These are phyloP conservation scores for Rhododendron ferrugineum DNA, from an alignment of 148 eudicot species.

Conservation along the genomic window DNA sequence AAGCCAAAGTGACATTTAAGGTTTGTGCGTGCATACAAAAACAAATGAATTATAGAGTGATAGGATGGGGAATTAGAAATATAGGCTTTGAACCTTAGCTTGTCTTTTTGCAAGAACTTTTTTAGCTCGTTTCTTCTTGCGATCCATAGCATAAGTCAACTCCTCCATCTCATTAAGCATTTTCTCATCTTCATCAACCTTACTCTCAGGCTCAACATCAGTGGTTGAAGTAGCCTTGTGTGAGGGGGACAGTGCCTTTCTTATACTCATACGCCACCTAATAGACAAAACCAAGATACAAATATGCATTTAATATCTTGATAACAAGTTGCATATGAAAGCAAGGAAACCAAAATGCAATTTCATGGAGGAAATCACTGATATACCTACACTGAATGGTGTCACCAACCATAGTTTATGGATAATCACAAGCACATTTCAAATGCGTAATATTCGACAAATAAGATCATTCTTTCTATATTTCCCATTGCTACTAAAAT, in stretches of 20 bases:
- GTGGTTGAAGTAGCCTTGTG: constrained; percentile 26
- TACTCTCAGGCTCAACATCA: constrained; percentile 27
- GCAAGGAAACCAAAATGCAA: background rate
- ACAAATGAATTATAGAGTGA: background rate
- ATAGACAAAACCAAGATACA: constrained; percentile 1
- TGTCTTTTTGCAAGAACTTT: constrained; percentile 61
- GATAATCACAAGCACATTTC: background rate
- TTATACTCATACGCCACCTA: constrained; percentile 78
- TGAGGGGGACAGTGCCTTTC: constrained; percentile 59
- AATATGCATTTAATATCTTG: background rate
- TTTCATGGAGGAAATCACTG: background rate
- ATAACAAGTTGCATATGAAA: background rate
- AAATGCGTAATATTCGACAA: background rate
- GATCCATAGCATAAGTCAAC: constrained; percentile 60
- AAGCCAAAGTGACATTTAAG: background rate
- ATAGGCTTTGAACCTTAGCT: constrained; percentile 48
- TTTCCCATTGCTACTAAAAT: background rate
- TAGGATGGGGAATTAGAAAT: background rate
- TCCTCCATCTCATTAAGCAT: constrained; percentile 85
- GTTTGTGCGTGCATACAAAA: background rate
- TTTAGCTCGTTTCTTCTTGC: constrained; percentile 69
- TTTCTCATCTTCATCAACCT: constrained; percentile 65
- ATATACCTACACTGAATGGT: background rate
- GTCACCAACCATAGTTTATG: background rate
- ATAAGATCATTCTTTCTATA: background rate